Percentiles rank a stretch among this genome's conserved stretches.
These are phyloP conservation scores for Capsicum rhomboideum DNA, from an alignment of 257 asterid genomes.

Conservation along the genomic window DNA sequence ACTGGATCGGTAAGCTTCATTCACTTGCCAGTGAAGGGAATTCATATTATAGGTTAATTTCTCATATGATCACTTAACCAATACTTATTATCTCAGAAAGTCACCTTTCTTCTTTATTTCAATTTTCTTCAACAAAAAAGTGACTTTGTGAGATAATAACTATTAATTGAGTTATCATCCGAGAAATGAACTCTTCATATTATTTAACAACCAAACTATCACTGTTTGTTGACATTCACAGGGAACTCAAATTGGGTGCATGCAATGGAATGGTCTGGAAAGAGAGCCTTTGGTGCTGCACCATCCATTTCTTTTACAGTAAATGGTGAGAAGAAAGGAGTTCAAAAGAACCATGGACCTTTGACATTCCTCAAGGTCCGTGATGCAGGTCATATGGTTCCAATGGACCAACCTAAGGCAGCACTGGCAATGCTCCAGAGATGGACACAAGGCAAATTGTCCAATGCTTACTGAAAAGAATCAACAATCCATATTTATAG, in stretches of 20 bases:
- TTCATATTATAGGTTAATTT: no score
- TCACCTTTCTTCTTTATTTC: neutral
- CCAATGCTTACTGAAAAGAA: neutral
- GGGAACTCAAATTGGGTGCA: neutral
- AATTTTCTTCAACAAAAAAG: neutral
- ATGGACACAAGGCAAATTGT: neutral
- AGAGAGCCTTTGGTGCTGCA: neutral
- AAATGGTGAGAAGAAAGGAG: neutral
- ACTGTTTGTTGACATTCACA: neutral
- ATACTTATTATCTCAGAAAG: no score
- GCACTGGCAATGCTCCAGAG: neutral
- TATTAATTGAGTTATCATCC: neutral
- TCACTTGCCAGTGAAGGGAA: neutral
- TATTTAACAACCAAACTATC: neutral
- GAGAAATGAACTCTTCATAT: neutral
- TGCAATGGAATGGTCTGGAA: neutral
- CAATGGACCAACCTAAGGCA: neutral
- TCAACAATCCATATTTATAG: neutral
- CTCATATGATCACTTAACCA: no score
- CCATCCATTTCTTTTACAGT: neutral
- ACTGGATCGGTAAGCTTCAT: constrained; percentile 2
- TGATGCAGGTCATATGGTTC: neutral
- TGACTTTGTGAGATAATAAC: neutral
- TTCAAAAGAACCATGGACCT: neutral
- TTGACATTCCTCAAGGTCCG: neutral